Base-by-base conservation (phyloP, 345 rosid genomes). In the Eucalyptus marginata region DNA sequence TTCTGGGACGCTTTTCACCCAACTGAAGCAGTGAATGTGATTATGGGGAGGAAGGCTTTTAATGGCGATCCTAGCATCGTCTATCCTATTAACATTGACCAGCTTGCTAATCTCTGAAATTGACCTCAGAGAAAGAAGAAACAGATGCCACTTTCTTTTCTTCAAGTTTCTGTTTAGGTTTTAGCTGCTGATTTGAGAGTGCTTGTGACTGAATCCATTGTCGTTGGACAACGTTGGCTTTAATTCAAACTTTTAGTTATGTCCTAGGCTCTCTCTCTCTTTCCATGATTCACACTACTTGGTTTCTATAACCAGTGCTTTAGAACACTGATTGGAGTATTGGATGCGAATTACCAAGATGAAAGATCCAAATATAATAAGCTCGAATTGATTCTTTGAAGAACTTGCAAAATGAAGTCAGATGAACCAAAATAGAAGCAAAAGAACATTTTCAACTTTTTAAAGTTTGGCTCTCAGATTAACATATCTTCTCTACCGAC, bases 1-100 rank as follows among this genome's bases (percentile, higher is more conserved):
- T 98, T 98, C 88, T 98, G 99, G 99, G 99, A 98, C 79, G 99
- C 99, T 16, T 98, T 97, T 86, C 99, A 98, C 91, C 99, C 99
- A 27, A 98, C 99, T n/a, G 93, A 96, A 93, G 93, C 95, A n/a
- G 99, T 98, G 58, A 98, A 98, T 89, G 91, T 97, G 46, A 79
- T 96, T 12, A 94, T 96, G 96, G 98, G 94, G 3, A 94, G 93
- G 87, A 94, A 93, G 80, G 97, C 98, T 7, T 95, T 96, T 92
- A 90, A 86, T 90, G 99, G 99, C 12, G 97, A 95, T 58, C 66
- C 81, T 9, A 91, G 90, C 54, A n/a, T 92, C 7, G 96, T 93
- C 43, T 96, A 92, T 89, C 99, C 99, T 5, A 92, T 97, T 89
- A 98, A 96, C 92, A 97, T 97, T 36, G 88, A 93, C 87, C 94